Conservation (phyloP, 495 filamentous ascomycete species). For the Terfezia boudieri region DNA sequence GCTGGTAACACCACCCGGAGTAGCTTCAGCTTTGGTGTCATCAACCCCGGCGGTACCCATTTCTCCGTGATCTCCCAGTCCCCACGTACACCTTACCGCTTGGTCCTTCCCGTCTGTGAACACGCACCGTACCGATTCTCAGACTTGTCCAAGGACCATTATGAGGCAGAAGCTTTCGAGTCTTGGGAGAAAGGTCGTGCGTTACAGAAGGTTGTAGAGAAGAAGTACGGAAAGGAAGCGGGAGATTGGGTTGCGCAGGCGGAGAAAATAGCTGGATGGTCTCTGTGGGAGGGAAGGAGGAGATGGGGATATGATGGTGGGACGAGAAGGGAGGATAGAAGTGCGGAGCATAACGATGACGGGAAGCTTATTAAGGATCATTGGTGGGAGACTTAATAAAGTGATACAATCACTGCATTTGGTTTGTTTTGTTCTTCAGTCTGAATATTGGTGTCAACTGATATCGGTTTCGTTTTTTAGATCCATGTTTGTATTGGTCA, state of each 20-base stretch:
- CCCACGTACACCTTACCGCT: slow-evolving; percentile 21
- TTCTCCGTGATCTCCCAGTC: slow-evolving; percentile 20
- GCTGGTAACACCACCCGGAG: slow-evolving; percentile 20
- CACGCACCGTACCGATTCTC: slow-evolving; percentile 24
- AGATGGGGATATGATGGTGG: slow-evolving; percentile 23
- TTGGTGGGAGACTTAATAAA: slow-evolving; percentile 10
- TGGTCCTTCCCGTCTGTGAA: slow-evolving; percentile 23
- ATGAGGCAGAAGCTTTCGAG: slow-evolving; percentile 19
- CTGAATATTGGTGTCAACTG: no score
- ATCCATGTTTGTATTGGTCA: no score
- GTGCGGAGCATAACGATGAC: slow-evolving; percentile 5
- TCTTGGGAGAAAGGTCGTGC: slow-evolving; percentile 16
- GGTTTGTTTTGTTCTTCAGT: no score
- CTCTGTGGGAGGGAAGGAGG: slow-evolving; percentile 24
- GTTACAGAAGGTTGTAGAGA: slow-evolving; percentile 10
- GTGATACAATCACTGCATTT: no score
- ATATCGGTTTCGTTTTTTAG: no score
- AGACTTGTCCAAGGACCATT: slow-evolving; percentile 20
- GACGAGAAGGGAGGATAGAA: slow-evolving; percentile 5
- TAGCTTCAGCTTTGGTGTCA: slow-evolving; percentile 26
- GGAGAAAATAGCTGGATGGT: slow-evolving; percentile 25
- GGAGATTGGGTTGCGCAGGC: slow-evolving; percentile 26
- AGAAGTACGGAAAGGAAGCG: slow-evolving; percentile 20
- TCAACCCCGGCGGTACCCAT: slow-evolving; percentile 26
- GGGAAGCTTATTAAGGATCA: slow-evolving; percentile 9